phyloP scores from a whole-genome alignment of 1,139 yeast species.

The Candida dubliniensis region DNA sequence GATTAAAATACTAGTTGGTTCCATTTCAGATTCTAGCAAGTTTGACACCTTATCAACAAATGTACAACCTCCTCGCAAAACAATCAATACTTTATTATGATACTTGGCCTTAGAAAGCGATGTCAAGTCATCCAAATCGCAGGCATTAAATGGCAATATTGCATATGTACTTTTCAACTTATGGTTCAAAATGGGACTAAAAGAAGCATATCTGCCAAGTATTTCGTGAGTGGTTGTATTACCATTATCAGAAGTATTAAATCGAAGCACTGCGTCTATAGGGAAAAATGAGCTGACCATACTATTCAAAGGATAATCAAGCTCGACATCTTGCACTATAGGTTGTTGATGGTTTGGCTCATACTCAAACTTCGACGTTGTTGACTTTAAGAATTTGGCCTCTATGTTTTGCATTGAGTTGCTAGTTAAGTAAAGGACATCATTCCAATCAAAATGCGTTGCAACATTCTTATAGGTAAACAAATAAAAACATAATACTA shows the following conservation, averaged over 20 bases:
- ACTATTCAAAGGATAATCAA: conserved; percentile 38
- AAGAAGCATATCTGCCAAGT: conserved; percentile 45
- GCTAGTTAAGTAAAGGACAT: conserved; percentile 28
- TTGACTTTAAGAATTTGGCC: conserved; percentile 15
- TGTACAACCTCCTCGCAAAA: conserved; percentile 44
- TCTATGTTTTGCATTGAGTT: conserved; percentile 28
- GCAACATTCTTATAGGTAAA: conserved; percentile 5
- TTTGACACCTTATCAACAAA: conserved; percentile 41
- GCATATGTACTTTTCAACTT: conserved; percentile 25
- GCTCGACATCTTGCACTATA: conserved; percentile 17
- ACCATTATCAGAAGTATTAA: conserved; percentile 25
- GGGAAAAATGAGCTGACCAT: conserved; percentile 46
- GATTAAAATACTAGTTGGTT: conserved; percentile 36
- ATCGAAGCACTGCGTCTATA: conserved; percentile 36
- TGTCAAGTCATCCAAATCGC: conserved; percentile 19
- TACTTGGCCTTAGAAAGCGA: conserved; percentile 9
- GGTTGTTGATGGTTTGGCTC: conserved; percentile 3
- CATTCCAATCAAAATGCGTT: conserved; percentile 21
- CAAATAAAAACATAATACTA: conserved; percentile 8
- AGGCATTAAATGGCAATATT: conserved; percentile 33
- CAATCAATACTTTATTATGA: conserved; percentile 29
- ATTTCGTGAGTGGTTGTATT: conserved; percentile 23
- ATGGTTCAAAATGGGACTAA: conserved; percentile 36
- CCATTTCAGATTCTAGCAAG: conserved; percentile 27
- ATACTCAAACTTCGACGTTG: conserved; percentile 1